Conservation (phyloP, 1,284 basidiomycete genomes). For the Coniophora puteana region DNA sequence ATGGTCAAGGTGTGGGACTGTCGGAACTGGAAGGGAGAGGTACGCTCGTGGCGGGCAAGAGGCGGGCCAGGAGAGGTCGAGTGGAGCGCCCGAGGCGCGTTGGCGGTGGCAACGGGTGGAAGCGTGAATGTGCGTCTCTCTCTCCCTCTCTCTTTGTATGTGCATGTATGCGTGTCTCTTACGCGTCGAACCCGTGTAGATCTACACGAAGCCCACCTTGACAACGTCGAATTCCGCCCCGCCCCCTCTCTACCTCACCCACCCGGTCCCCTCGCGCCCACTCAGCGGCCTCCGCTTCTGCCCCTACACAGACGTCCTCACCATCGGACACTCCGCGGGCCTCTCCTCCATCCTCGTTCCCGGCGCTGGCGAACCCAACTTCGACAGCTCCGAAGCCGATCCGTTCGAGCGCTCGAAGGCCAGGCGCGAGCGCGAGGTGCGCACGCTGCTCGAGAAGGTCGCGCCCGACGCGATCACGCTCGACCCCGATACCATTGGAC, state of each 20-base stretch:
- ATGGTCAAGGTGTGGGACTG: constrained; percentile 95
- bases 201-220: constrained; percentile 68
- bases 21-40: constrained; percentile 87
- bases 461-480: constrained; percentile 88
- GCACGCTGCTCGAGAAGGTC: constrained; percentile 87
- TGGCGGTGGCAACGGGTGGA: constrained; percentile 81
- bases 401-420: constrained; percentile 88
- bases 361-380: constrained; percentile 92
- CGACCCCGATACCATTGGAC: constrained; percentile 82
- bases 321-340: constrained; percentile 71
- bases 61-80: constrained; percentile 61
- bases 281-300: constrained; percentile 74
- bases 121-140: constrained; percentile 69
- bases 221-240: constrained; percentile 49
- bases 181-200: constrained; percentile 42
- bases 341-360: constrained; percentile 88
- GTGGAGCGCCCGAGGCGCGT: constrained; percentile 79
- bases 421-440: constrained; percentile 89
- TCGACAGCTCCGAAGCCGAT: constrained; percentile 91
- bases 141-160: background rate
- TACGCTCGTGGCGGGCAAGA: constrained; percentile 78
- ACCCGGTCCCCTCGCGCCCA: constrained; percentile 69
- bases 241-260: constrained; percentile 85
- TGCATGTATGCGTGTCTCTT: constrained; percentile 5
- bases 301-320: constrained; percentile 92